A percentile compares a stretch with the other conserved stretches of the same genome.
These are phyloP conservation scores for Epicoccum sorghinum DNA, from an alignment of 2,329 filamentous ascomycete species.

Conservation along the genomic window DNA sequence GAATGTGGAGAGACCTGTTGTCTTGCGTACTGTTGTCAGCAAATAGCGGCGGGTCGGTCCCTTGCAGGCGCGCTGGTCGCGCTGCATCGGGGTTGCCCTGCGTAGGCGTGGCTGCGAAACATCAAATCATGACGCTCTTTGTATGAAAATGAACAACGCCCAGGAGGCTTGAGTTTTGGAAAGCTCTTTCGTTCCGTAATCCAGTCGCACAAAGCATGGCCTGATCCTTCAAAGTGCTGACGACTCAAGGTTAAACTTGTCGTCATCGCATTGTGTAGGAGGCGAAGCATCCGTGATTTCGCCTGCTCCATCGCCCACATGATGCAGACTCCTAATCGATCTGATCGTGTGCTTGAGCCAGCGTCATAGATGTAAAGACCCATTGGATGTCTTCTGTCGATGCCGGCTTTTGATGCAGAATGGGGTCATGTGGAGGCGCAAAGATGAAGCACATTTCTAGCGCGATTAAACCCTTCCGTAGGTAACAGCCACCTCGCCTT, in stretches of 20 bases:
- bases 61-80: conserved; percentile 2
- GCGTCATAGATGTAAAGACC: too few species aligned
- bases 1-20: too few species aligned
- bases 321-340: too few species aligned
- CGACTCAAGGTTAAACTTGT: not conserved
- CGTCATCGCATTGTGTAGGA: not conserved
- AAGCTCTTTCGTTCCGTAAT: not conserved
- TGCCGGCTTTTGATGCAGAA: too few species aligned
- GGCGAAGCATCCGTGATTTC: not conserved
- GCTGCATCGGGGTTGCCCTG: not conserved
- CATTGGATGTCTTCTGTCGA: too few species aligned
- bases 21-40: not conserved
- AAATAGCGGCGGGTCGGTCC: not conserved
- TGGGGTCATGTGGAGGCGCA: too few species aligned
- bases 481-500: too few species aligned
- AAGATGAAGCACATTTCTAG: too few species aligned
- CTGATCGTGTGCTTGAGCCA: too few species aligned
- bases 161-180: too few species aligned
- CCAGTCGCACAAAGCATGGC: not conserved
- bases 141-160: not conserved
- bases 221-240: not conserved
- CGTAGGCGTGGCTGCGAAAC: not conserved
- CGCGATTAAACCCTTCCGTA: too few species aligned
- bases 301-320: too few species aligned
- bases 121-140: not conserved